Conservation (phyloP, 2,329 filamentous ascomycete genomes). For the Alternaria atra region DNA sequence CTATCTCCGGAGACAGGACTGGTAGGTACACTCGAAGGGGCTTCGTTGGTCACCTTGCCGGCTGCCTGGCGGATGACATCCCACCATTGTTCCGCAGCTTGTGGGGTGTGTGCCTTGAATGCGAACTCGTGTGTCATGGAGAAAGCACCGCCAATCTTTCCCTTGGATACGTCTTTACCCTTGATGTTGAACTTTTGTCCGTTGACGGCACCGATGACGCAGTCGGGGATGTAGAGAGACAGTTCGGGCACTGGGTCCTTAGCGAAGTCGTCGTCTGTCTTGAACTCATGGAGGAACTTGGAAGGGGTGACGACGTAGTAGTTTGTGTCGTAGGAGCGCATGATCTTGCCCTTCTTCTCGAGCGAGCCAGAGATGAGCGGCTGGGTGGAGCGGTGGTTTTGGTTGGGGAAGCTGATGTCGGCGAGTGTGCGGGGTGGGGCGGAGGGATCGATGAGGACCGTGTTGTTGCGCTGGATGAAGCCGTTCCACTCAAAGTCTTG, state of each 20-base stretch:
- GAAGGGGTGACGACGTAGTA: constrained; percentile 93
- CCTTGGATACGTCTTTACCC: constrained; percentile 87
- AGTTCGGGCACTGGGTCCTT: constrained; percentile 84
- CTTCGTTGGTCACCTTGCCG: constrained; percentile 58
- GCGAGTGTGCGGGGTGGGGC: constrained; percentile 77
- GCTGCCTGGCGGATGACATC: constrained; percentile 72
- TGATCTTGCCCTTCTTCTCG: constrained; percentile 89
- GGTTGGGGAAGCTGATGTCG: constrained; percentile 84
- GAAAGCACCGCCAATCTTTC: constrained; percentile 80
- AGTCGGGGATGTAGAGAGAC: constrained; percentile 92
- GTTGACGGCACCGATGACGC: constrained; percentile 74
- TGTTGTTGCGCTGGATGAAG: constrained; percentile 76
- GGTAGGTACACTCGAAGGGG: constrained; percentile 49
- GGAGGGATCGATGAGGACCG: constrained; percentile 79
- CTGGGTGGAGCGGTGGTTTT: constrained; percentile 80
- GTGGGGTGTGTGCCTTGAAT: constrained; percentile 86
- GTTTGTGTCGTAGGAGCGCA: constrained; percentile 78
- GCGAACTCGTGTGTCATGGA: constrained; percentile 79
- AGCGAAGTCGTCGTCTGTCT: constrained; percentile 80
- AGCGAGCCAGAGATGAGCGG: constrained; percentile 87
- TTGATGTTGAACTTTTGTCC: constrained; percentile 93
- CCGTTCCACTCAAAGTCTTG: constrained; percentile 91
- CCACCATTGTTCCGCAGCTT: constrained; percentile 87
- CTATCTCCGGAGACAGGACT: constrained; percentile 44
- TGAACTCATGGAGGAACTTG: constrained; percentile 94